Percentiles rank a stretch among this genome's conserved stretches.
phyloP scores from a whole-genome alignment of 306 rosid species.

The Ammopiptanthus mongolicus region DNA sequence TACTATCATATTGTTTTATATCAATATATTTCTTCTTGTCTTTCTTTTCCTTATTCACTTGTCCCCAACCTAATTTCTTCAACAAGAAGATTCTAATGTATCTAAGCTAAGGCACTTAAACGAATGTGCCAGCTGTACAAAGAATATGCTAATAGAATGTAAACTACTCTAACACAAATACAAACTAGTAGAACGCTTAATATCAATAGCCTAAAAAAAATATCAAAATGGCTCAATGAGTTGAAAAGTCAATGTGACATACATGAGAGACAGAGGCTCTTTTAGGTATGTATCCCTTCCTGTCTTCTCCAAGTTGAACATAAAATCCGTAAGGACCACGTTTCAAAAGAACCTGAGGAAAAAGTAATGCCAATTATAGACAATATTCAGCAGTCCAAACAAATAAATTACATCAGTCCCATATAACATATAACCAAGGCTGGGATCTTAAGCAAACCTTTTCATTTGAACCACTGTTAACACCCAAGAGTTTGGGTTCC shows the following conservation, averaged over 20 bases:
- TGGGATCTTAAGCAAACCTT: conserved; percentile 46
- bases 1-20: too few species aligned
- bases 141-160: too few species aligned
- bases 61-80: too few species aligned
- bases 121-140: too few species aligned
- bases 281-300: conserved; percentile 67
- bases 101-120: too few species aligned
- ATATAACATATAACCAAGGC: neutral
- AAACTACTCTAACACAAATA: neutral
- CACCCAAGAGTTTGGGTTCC: conserved; percentile 78
- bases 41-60: too few species aligned
- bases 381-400: conserved; percentile 16
- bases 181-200: neutral
- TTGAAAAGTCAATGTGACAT: conserved; percentile 28
- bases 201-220: neutral
- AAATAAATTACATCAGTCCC: conserved; percentile 5
- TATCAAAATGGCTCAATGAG: neutral
- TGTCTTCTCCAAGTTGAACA: conserved; percentile 94
- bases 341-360: conserved; percentile 76
- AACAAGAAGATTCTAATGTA: too few species aligned
- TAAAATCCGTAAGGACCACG: conserved; percentile 83
- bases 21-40: too few species aligned
- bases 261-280: conserved; percentile 80
- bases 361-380: conserved; percentile 8
- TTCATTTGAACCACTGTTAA: conserved; percentile 57